Conservation (phyloP, 1,284 basidiomycete genomes). For the Boletus mariae region DNA sequence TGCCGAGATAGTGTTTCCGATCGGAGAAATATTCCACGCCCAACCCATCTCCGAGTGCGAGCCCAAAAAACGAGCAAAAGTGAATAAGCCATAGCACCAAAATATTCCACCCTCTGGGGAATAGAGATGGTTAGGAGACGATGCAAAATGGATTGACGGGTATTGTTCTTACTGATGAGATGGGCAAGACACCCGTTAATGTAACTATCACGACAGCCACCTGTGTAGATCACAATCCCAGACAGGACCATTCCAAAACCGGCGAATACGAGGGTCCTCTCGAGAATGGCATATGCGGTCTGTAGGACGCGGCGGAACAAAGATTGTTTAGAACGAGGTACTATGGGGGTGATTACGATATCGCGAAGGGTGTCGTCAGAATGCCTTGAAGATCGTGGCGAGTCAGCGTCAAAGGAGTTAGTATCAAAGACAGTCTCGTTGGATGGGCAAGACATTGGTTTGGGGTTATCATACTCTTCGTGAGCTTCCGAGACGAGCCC, state of each 20-base stretch:
- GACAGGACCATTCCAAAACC: slow-evolving; percentile 63
- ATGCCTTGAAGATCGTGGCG: slow-evolving; percentile 40
- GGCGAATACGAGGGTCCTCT: slow-evolving; percentile 64
- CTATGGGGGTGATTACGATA: slow-evolving; percentile 20
- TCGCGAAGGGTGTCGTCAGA: slow-evolving; percentile 71
- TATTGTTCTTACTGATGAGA: slow-evolving; percentile 68
- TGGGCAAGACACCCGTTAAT: slow-evolving; percentile 88
- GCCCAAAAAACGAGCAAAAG: slow-evolving; percentile 90
- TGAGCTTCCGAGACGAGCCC: slow-evolving; percentile 53
- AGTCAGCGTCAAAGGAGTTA: slow-evolving; percentile 32
- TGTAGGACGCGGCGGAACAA: slow-evolving; percentile 41
- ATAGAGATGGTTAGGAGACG: slow-evolving; percentile 4
- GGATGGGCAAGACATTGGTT: slow-evolving; percentile 35
- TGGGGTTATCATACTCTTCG: slow-evolving; percentile 47
- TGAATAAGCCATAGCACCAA: slow-evolving; percentile 86
- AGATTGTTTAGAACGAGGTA: slow-evolving; percentile 19
- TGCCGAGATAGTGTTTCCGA: slow-evolving; percentile 56
- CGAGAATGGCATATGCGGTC: slow-evolving; percentile 50
- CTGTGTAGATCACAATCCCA: slow-evolving; percentile 78
- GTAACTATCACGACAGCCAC: slow-evolving; percentile 74
- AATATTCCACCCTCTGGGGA: slow-evolving; percentile 80
- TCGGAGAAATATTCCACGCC: slow-evolving; percentile 86
- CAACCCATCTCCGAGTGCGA: slow-evolving; percentile 86
- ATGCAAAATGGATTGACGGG: neutral
- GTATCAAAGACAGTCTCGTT: slow-evolving; percentile 48